Evolutionary conservation across 176 grass and related monocot genomes (phyloP), one percentile per base, ranked within the genome.

Genomic region (Triticum dicoccoides): DNA sequence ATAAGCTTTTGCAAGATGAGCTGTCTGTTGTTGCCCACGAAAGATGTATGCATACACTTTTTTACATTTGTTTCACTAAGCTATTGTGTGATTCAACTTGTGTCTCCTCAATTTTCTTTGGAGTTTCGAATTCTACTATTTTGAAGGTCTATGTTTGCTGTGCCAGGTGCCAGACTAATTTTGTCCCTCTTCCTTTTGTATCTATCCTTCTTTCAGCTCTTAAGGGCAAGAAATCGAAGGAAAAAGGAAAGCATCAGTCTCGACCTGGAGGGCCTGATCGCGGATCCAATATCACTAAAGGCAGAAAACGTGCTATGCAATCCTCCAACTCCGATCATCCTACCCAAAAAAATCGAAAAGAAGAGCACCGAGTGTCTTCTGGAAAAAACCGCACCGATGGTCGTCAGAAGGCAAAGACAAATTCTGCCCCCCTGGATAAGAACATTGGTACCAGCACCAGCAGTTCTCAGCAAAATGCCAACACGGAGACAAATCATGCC

Each of bases 281-380:
- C 20, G 58, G 37, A 61, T 87, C 74, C 72, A 76, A 42, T 74
- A 76, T 52, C 15, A 76, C 8, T 37, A 20, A 86, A 80, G 85
- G 85, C 45, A 83, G 78, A 61, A 92, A 85, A 65, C 64, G 79
- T 35, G 25, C 25, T 25, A 25, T 24, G 21, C 90, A 69, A 66
- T 80, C 82, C 61, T 81, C 85, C 34, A 82, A 81, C n/a, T 64
- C 45, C 67, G 86, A 82, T 74, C 51, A 34, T 8, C 79, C 79
- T 63, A 63, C 69, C 63, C 90, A 92, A 73, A 73, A 69, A 59
- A 71, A 30, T 15, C 89, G 80, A 79, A 90, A 77, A 74, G 71
- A 83, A 84, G 83, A 76, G 34, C 14, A 32, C 51, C 61, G 25
- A 18, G 38, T 69, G 41, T 39, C 52, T 81, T 69, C 29, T 58